These are phyloP conservation scores for Drechslerella coelobrocha DNA, from an alignment of 2,329 filamentous ascomycete genomes.

Conservation along the genomic window DNA sequence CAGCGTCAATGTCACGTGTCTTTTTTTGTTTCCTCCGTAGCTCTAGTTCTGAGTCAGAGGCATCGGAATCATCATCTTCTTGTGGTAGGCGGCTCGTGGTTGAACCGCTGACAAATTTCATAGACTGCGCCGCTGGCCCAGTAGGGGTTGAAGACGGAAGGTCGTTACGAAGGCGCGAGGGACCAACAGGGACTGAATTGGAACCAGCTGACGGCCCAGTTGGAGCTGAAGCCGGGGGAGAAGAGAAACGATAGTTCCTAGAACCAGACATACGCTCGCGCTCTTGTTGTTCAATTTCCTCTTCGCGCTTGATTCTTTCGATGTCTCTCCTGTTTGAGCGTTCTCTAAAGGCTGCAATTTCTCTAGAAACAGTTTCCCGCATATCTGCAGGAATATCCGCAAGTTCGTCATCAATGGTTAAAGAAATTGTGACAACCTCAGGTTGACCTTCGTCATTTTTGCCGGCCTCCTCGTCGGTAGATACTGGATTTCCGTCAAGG, in stretches of 20 bases:
- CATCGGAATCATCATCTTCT: constrained; percentile 86
- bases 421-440: constrained; percentile 87
- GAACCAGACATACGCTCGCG: constrained; percentile 72
- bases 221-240: constrained; percentile 70
- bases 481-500: constrained; percentile 61
- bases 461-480: constrained; percentile 67
- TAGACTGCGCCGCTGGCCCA: constrained; percentile 37
- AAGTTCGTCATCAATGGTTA: constrained; percentile 88
- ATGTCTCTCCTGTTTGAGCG: constrained; percentile 85
- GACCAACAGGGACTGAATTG: constrained; percentile 79
- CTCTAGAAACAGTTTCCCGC: constrained; percentile 90
- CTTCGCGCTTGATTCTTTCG: constrained; percentile 84
- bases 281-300: constrained; percentile 89
- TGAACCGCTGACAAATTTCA: constrained; percentile 77
- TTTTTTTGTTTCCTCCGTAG: constrained; percentile 73
- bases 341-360: constrained; percentile 93
- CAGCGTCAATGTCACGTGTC: constrained; percentile 76
- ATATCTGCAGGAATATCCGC: constrained; percentile 95
- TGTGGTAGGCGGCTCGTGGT: constrained; percentile 63
- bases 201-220: constrained; percentile 69
- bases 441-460: constrained; percentile 69
- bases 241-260: constrained; percentile 72
- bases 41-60: constrained; percentile 85
- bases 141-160: constrained; percentile 36
- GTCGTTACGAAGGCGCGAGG: constrained; percentile 62